A percentile compares a stretch with the other conserved stretches of the same genome.
phyloP scores from a whole-genome alignment of 2,329 filamentous ascomycete species.

The Calonectria multiphialidica region DNA sequence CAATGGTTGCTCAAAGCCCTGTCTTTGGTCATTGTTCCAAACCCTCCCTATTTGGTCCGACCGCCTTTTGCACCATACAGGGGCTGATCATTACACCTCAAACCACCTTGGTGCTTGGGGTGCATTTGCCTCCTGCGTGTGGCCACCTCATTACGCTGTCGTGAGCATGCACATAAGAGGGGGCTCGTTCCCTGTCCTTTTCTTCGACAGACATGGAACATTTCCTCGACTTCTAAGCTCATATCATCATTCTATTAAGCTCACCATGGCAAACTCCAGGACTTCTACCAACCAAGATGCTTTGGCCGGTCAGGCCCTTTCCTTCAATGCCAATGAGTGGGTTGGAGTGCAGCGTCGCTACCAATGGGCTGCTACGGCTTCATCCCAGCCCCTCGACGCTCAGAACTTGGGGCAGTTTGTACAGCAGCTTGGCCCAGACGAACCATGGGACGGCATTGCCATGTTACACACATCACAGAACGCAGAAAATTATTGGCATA shows the following conservation, averaged over 20 bases:
- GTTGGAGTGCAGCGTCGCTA: conserved; percentile 17
- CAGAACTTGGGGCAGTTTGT: conserved; percentile 12
- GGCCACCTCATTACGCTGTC: background rate
- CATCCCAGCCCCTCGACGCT: background rate
- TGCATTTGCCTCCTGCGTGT: conserved; percentile 1
- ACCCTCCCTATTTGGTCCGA: background rate
- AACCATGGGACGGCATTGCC: conserved; percentile 21
- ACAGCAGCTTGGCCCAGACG: conserved; percentile 8
- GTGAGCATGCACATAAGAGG: conserved; percentile 3
- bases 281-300: background rate
- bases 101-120: background rate
- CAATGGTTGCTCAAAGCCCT: background rate
- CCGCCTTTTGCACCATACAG: background rate
- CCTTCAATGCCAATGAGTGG: background rate
- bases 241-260: background rate
- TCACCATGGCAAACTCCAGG: conserved; percentile 4
- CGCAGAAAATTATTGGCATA: background rate
- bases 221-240: background rate
- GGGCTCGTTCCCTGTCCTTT: background rate
- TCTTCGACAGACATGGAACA: background rate
- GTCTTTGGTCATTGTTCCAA: background rate
- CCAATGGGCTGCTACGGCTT: background rate
- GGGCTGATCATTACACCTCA: background rate
- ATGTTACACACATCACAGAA: background rate
- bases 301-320: background rate